Evolutionary conservation across 352 stramenopile genomes (phyloP), one percentile per base, ranked within the genome.

Genomic region (Phytopythium boreale): DNA sequence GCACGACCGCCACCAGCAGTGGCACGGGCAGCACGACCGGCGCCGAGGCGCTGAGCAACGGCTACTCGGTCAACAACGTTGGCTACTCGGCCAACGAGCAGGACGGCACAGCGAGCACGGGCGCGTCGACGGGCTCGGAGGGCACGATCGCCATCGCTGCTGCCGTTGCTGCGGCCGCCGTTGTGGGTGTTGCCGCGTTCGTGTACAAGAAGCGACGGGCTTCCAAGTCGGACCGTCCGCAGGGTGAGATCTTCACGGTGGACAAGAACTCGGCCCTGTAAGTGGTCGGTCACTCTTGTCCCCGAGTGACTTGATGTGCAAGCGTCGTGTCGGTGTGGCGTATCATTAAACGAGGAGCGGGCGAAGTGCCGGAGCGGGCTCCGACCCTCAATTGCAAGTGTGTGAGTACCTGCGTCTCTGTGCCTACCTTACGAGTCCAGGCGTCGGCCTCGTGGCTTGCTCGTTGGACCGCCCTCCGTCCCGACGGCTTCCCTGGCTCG

Each of bases 201-300:
- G 63, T 87, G 7, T 90, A 90, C 77, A 85, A 86, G 68, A 88
- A 87, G 71, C 77, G 80, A 67, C 80, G 83, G 58, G 75, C 52
- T 66, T 67, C 24, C 55, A 92, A 88, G 74, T 73, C 77, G 69
- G 75, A 64, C 53, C 70, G 72, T 36, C 74, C 79, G 55, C 64
- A 89, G 59, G 74, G 74, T 36, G 77, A 72, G 49, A 92, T 92
- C 73, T 92, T 92, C 65, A 92, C 83, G 37, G 69, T 92, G 56
- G 83, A 92, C 76, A 81, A 90, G 76, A 80, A 83, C 70, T 92
- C 83, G 57, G 80, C 78, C 4, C 71, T 92, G 72, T 92, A 89
- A 63, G 53, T 49, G 55, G 60, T 46, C 50, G 56, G 34, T 27
- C 20, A 39, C 34, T 14, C 3, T 39, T 55, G 62, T 76, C 49